Conservation (phyloP, 495 filamentous ascomycete species). For the Neurospora sp. region DNA sequence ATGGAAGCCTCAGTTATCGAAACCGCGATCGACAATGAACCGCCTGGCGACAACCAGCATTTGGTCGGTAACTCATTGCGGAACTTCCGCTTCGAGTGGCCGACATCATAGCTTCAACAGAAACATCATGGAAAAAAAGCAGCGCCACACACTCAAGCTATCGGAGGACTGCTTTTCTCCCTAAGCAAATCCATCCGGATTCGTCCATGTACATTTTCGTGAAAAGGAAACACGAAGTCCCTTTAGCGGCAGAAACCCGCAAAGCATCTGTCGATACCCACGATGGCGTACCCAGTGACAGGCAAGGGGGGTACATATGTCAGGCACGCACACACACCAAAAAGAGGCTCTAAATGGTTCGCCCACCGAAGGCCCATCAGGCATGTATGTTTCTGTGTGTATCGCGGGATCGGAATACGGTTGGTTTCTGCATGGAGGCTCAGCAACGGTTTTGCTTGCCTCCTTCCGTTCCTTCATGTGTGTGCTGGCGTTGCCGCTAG, state of each 20-base stretch:
- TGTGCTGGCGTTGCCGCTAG: not conserved
- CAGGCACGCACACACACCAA: not conserved
- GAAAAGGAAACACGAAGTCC: not conserved
- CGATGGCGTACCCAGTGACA: not conserved
- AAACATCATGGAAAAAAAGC: not conserved
- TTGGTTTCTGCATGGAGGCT: not conserved
- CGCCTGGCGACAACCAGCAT: not conserved
- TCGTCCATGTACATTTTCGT: not conserved
- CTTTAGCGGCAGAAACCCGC: not conserved
- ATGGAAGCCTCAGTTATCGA: not conserved
- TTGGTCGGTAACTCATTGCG: not conserved
- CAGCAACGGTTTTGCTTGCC: not conserved
- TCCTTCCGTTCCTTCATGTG: not conserved
- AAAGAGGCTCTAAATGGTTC: not conserved
- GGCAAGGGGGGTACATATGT: not conserved
- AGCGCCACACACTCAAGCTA: not conserved
- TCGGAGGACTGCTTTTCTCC: not conserved
- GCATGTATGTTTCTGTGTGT: not conserved
- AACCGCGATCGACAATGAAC: not conserved
- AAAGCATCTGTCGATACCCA: not conserved
- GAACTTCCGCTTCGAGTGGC: not conserved
- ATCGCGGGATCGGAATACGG: not conserved
- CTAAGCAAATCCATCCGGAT: not conserved
- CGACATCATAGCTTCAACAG: not conserved
- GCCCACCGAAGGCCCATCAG: not conserved